Conservation (phyloP, 78 protist species). For the Protostelium mycophagum region DNA sequence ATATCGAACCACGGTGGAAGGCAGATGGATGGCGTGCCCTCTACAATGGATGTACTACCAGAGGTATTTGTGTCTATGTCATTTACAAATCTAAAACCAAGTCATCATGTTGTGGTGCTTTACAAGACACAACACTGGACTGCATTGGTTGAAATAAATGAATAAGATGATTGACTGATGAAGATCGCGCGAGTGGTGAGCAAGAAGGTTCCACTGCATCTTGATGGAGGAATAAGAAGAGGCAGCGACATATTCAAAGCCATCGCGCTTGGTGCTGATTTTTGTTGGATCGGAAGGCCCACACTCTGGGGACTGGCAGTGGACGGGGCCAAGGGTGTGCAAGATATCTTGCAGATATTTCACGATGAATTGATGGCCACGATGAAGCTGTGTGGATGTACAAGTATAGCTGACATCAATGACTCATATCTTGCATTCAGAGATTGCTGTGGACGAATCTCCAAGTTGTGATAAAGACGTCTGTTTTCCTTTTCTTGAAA, state of each 20-base stretch:
- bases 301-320: constrained; percentile 57
- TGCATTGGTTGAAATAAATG: no score
- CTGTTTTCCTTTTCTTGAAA: no score
- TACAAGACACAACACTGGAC: no score
- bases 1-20: constrained; percentile 82
- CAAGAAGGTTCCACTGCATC: constrained; percentile 37
- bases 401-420: constrained; percentile 1
- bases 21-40: constrained; percentile 62
- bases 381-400: constrained; percentile 47
- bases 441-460: no score
- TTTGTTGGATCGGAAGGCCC: constrained; percentile 71
- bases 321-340: constrained; percentile 48
- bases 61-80: neutral
- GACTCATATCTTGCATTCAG: no score
- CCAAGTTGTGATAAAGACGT: no score
- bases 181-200: constrained; percentile 34
- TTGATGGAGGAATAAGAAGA: constrained; percentile 83
- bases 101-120: neutral
- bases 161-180: no score
- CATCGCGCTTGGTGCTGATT: constrained; percentile 60
- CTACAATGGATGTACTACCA: constrained; percentile 54
- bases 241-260: constrained; percentile 82
- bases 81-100: neutral
- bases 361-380: constrained; percentile 26
- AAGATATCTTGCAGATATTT: constrained; percentile 8